These are phyloP conservation scores for Tuber magnatum DNA, from an alignment of 495 filamentous ascomycete genomes.

Conservation along the genomic window DNA sequence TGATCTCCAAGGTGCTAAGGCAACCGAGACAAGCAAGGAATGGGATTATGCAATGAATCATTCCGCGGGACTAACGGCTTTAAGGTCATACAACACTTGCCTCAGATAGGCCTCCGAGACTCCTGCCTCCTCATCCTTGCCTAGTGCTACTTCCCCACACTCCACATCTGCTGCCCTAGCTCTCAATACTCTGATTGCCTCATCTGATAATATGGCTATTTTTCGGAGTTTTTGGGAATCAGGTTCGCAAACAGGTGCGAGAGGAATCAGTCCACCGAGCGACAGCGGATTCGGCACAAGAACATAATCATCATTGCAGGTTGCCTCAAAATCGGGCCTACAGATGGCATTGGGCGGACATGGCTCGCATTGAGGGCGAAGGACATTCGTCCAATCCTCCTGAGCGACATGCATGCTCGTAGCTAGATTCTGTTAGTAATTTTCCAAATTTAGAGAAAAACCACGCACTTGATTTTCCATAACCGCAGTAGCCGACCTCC, in stretches of 20 bases:
- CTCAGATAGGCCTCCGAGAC: constrained; percentile 41
- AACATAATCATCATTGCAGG: constrained; percentile 81
- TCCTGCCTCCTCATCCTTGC: constrained; percentile 35
- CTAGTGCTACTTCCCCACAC: constrained; percentile 57
- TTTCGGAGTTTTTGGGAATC: constrained; percentile 85
- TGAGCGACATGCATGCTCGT: constrained; percentile 21
- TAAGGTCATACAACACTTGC: constrained; percentile 42
- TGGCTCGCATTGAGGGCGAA: constrained; percentile 81
- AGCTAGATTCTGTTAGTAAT: constrained; percentile 11
- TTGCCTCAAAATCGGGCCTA: constrained; percentile 64
- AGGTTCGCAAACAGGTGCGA: constrained; percentile 89
- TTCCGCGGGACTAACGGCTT: constrained; percentile 42
- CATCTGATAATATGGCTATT: constrained; percentile 79
- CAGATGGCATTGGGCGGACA: constrained; percentile 90
- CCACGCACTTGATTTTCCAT: constrained; percentile 55
- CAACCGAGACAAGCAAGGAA: constrained; percentile 33
- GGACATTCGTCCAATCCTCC: constrained; percentile 41
- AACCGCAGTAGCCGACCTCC: constrained; percentile 87
- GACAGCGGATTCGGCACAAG: constrained; percentile 77
- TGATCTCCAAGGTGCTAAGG: constrained; percentile 10
- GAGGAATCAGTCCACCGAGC: constrained; percentile 68
- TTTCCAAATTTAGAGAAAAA: constrained; percentile 18
- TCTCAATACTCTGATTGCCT: constrained; percentile 77
- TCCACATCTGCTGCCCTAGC: constrained; percentile 82
- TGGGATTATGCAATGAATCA: constrained; percentile 34